Base-by-base conservation (phyloP, 805 yeast genomes). In the Candida ovalis region DNA sequence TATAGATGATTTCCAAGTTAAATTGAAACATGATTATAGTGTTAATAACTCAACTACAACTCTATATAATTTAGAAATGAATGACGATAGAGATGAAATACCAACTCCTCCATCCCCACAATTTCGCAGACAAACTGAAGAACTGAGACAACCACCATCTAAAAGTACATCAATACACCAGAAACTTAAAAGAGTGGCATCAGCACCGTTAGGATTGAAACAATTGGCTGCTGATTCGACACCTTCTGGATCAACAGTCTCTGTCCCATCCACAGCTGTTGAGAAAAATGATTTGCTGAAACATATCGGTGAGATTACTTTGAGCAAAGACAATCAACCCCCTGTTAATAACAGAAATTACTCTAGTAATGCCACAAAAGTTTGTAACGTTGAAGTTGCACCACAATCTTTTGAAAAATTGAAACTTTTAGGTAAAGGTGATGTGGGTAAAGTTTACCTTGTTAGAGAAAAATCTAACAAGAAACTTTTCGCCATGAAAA, bases 401-500 rank as follows among this genome's bases (percentile, higher is more conserved):
- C 95, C 96, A 2, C 78, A 80, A 40, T 86, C 94, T 24, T 94
- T 94, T 64, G 97, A 91, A 56, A 92, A 89, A 63, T 80, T 94
- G 46, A 81, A 88, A 56, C 70, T 94, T n/a, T 70, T 94, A 43
- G 99, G 99, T 4, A 88, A 88, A 62, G 99, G 99, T 49, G 99
- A 94, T 61, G 98, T 94, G 33, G 99, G 99, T 3, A 91, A 89
- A 64, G 99, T 94, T 22, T 94, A 88, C 60, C 71, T 94, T 24
- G 99, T 94, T 4, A 78, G 86, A 51, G 97, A 95, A 58, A 88
- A 86, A 62, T 70, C 75, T 35, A 75, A 91, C 2, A 81, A 83
- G 54, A 80, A 82, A 54, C 69, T 90, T 30, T 94, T 82, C 63
- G 99, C 99, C 5, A 86, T 94, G 92, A 94, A 94, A 63, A 88